These are phyloP conservation scores for Gastrolobium bilobum DNA, from an alignment of 306 rosid species.

Conservation along the genomic window DNA sequence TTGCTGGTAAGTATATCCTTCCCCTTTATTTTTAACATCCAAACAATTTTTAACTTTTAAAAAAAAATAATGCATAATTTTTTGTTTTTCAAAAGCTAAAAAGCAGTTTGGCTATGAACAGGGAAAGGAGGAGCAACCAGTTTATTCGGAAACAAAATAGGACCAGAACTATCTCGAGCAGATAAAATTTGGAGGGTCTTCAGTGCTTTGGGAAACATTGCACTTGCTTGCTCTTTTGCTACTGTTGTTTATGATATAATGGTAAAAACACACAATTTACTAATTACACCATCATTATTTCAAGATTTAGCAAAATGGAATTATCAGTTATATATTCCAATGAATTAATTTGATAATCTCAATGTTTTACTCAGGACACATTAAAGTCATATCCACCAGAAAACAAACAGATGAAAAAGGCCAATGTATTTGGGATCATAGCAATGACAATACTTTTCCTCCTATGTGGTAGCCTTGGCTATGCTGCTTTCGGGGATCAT, in stretches of 20 bases:
- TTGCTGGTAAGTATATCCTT: no score
- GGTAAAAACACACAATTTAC: slow-evolving; percentile 46
- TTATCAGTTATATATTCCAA: no score
- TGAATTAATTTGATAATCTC: background rate
- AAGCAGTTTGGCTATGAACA: no score
- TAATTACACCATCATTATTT: background rate
- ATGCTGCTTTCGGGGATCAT: slow-evolving; percentile 74
- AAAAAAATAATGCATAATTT: no score
- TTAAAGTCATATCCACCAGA: slow-evolving; percentile 69
- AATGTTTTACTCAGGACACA: slow-evolving; percentile 59
- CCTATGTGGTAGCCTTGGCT: slow-evolving; percentile 59
- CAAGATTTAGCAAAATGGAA: background rate
- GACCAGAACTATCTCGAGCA: slow-evolving; percentile 47
- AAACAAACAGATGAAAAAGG: slow-evolving; percentile 69
- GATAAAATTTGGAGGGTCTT: slow-evolving; percentile 72
- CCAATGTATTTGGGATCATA: slow-evolving; percentile 57
- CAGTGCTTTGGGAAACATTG: slow-evolving; percentile 75
- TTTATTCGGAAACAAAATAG: slow-evolving; percentile 50
- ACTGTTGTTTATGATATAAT: slow-evolving; percentile 63
- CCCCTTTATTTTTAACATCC: no score
- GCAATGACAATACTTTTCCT: slow-evolving; percentile 61
- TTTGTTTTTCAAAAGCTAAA: no score
- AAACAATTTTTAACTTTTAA: no score
- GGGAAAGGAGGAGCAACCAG: slow-evolving; percentile 56
- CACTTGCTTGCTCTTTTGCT: slow-evolving; percentile 73